A percentile compares a stretch with the other conserved stretches of the same genome.
Conservation (phyloP, 495 filamentous ascomycete genomes). For the Massariosphaeria phaeospora region DNA sequence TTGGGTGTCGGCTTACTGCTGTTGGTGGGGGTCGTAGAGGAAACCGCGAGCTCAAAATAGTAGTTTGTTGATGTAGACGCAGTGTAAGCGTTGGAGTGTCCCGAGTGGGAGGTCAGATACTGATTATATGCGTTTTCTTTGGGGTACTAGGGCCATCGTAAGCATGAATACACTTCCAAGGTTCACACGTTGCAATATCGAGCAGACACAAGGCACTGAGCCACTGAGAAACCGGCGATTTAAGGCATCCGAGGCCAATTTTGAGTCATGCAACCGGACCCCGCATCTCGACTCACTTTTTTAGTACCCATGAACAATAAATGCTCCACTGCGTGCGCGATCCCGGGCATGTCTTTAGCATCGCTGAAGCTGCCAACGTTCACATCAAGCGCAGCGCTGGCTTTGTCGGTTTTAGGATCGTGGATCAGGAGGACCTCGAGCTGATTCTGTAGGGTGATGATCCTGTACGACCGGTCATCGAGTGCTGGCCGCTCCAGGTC, state of each 20-base stretch:
- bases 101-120: constrained; percentile 83
- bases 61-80: constrained; percentile 93
- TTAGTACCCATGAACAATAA: constrained; percentile 97
- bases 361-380: constrained; percentile 96
- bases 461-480: constrained; percentile 83
- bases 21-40: constrained; percentile 37
- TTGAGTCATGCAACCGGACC: too few species aligned
- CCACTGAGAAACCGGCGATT: too few species aligned
- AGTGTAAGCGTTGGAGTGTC: constrained; percentile 92
- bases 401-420: constrained; percentile 94
- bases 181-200: too few species aligned
- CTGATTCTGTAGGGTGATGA: constrained; percentile 78
- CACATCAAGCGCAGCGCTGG: constrained; percentile 89
- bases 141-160: constrained; percentile 57
- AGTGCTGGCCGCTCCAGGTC: constrained; percentile 78
- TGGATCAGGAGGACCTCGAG: constrained; percentile 94
- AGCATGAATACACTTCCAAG: not conserved
- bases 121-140: constrained; percentile 94
- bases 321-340: constrained; percentile 88
- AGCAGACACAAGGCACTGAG: too few species aligned
- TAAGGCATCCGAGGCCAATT: too few species aligned
- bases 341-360: constrained; percentile 82
- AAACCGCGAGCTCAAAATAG: constrained; percentile 89
- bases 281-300: constrained; percentile 68
- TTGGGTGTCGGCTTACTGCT: constrained; percentile 20